These are phyloP conservation scores for Picochlorum costavermella DNA, from an alignment of 139 green algal species.

Conservation along the genomic window DNA sequence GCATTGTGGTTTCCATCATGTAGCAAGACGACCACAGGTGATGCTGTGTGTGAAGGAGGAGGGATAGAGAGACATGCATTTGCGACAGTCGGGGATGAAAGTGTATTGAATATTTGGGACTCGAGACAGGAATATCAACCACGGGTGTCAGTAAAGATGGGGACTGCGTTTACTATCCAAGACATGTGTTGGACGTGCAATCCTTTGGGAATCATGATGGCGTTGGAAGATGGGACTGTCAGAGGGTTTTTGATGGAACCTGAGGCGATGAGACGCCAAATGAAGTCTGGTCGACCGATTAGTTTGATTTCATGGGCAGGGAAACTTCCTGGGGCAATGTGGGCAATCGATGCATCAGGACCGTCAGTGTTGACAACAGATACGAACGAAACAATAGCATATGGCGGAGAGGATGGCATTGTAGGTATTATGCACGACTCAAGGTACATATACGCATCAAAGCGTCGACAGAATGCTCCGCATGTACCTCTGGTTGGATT, in stretches of 20 bases:
- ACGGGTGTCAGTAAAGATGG: constrained; percentile 7
- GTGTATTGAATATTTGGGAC: constrained; percentile 22
- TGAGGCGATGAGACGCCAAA: neutral
- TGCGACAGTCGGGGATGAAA: constrained; percentile 21
- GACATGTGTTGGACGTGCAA: constrained; percentile 5
- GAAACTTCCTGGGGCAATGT: constrained; percentile 2
- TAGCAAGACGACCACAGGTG: neutral
- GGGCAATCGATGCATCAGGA: neutral
- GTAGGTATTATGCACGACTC: constrained; percentile 17
- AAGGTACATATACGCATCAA: neutral
- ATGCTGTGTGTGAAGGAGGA: constrained; percentile 2
- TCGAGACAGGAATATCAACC: constrained; percentile 20
- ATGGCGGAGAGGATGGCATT: constrained; percentile 28
- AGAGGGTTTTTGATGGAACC: constrained; percentile 17
- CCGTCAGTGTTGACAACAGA: neutral
- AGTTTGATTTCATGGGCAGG: constrained; percentile 8
- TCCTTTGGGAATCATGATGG: constrained; percentile 24
- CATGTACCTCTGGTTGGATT: constrained; percentile 5
- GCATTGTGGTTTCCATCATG: constrained; percentile 18
- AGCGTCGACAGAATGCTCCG: neutral
- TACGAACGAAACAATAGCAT: constrained; percentile 13
- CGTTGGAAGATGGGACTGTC: constrained; percentile 23
- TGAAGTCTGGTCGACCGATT: neutral
- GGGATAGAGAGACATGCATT: constrained; percentile 9
- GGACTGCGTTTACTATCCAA: constrained; percentile 14